Base-by-base conservation (phyloP, 2,329 filamentous ascomycete species). In the Penicillium sp. region DNA sequence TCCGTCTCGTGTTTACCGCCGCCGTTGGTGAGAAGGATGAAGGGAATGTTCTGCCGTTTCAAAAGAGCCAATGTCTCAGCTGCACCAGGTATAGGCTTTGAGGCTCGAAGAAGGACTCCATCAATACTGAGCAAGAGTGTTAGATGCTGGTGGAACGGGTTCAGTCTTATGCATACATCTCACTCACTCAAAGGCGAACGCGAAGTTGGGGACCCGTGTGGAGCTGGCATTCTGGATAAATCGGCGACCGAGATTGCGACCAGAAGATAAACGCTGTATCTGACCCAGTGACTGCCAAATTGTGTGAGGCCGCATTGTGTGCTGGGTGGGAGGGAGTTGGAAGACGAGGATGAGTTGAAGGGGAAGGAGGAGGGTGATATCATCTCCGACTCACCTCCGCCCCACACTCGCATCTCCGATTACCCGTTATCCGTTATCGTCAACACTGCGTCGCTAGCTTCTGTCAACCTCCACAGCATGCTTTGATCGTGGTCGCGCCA, bases 11-110 rank as follows among this genome's bases (percentile, higher is more conserved):
- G 80, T 59, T 85, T 88, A 42, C 93, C 93, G 28, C 93, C 93
- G 54, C 93, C 93, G 67, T 98, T 98, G 43, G 93, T 98, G 48
- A 98, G 76, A 21, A 98, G 80, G 57, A 98, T 91, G 69, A 94
- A 97, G 9, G 90, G 90, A 31, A 96, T 87, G 32, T 79, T 75
- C 58, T 89, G 77, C 32, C 76, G 69, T 53, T 89, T 81, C 14
- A 97, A 81, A 57, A 81, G 84, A 19, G 74, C 71, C 14, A 98
- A 77, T 10, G 89, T 78, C 57, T 86, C 76, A 1, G 80, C 73
- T 1, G 93, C 91, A 20, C 86, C 84, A 1, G 87, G 84, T 32
- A 97, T 82, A 3, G 87, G 82, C 47, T 83, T 79, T 3, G 85
- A 80, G 45, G 86, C 85, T 58, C 90, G 87, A 20, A 97, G 77